Evolutionary conservation across 1,284 basidiomycete genomes (phyloP).

Genomic region (Ustilago trichophora): DNA sequence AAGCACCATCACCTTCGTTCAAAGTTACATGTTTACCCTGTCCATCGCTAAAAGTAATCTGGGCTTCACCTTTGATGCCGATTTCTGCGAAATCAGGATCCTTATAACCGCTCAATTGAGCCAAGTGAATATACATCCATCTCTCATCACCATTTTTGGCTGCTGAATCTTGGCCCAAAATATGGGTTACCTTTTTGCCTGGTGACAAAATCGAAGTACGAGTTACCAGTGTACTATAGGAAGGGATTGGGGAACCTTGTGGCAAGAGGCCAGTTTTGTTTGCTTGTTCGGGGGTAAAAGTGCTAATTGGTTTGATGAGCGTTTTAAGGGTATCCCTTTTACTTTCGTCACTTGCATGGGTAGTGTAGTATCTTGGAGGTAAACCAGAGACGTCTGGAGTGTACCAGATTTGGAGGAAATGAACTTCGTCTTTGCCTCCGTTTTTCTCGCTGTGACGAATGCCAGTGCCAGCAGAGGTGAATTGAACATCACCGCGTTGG

Average conservation of each 20-base stretch:
- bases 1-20: slow-evolving; percentile 54
- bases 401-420: slow-evolving; percentile 61
- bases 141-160: slow-evolving; percentile 27
- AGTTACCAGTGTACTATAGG: slow-evolving; percentile 45
- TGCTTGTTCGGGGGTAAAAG: slow-evolving; percentile 20
- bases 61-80: slow-evolving; percentile 62
- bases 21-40: slow-evolving; percentile 68
- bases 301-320: slow-evolving; percentile 47
- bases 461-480: slow-evolving; percentile 87
- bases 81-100: slow-evolving; percentile 66
- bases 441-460: slow-evolving; percentile 78
- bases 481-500: slow-evolving; percentile 85
- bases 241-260: slow-evolving; percentile 42
- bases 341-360: slow-evolving; percentile 34
- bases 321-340: slow-evolving; percentile 49
- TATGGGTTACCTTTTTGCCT: slow-evolving; percentile 27
- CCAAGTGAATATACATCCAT: slow-evolving; percentile 57
- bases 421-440: slow-evolving; percentile 70
- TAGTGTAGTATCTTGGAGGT: slow-evolving; percentile 51
- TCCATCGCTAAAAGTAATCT: slow-evolving; percentile 69
- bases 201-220: slow-evolving; percentile 39
- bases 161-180: slow-evolving; percentile 39
- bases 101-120: slow-evolving; percentile 46
- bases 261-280: slow-evolving; percentile 35
- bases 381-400: slow-evolving; percentile 36